Percentiles rank a stretch among this genome's conserved stretches.
These are phyloP conservation scores for Uronychia binucleata DNA, from an alignment of 73 alveolate species.

Conservation along the genomic window DNA sequence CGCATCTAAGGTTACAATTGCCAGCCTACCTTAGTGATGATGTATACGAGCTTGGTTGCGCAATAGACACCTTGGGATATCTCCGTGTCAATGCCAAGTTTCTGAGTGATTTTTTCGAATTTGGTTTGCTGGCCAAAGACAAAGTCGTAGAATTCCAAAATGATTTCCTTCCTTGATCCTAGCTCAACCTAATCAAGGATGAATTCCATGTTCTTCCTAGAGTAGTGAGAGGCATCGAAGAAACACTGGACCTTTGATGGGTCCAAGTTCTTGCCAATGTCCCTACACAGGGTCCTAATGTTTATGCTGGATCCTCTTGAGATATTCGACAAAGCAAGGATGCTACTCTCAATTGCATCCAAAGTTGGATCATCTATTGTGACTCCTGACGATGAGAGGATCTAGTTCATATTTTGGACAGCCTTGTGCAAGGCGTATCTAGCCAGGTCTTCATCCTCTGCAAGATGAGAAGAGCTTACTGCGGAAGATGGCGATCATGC, in stretches of 20 bases:
- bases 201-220: not conserved
- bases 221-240: not conserved
- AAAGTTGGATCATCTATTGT: not conserved
- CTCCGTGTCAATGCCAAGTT: not conserved
- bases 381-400: not conserved
- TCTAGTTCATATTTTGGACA: not conserved
- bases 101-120: not conserved
- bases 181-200: not conserved
- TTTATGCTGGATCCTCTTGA: conserved; percentile 3
- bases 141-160: not conserved
- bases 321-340: not conserved
- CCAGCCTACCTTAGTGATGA: not conserved
- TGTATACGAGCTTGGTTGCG: not conserved
- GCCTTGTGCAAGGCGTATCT: not conserved
- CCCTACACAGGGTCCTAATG: not conserved
- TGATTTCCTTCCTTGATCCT: not conserved
- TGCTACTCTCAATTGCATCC: not conserved
- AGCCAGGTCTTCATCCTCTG: not conserved
- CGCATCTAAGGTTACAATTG: not conserved
- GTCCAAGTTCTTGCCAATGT: not conserved
- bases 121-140: not conserved
- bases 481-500: not conserved
- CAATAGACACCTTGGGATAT: not conserved
- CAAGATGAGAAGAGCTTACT: too few relatives aligned
- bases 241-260: not conserved